Evolutionary conservation across 805 yeast species (phyloP), one percentile per base, ranked within the genome.

Genomic region (Brettanomyces nanus): DNA sequence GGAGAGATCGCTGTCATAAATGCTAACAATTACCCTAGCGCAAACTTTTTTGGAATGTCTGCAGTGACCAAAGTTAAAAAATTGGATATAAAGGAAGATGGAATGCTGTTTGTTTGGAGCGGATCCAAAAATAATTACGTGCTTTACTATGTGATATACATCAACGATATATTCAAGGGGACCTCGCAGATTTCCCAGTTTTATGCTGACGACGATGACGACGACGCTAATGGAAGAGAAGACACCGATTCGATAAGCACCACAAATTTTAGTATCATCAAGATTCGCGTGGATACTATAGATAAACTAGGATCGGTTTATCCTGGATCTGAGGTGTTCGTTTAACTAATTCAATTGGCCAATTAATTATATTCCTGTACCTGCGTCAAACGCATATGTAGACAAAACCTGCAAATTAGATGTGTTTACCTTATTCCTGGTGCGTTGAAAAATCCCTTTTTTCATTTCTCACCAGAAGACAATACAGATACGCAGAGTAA

Each of bases 61-160:
- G 17, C 38, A 13, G 22, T 36, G 1, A 41, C 42, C 6, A 40
- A 27, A 10, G 18, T 40, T 4, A 35, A 36, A 4, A 23, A 23
- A 13, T 10, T 19, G 11, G 6, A 36, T 14, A 36, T 30, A 1
- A 32, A 38, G 9, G 37, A 31, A 15, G 35, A 37, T 9, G 26
- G 41, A 2, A 22, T 46, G 6, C 41, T 53, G 2, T 31, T 53
- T 15, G 35, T 46, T 15, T 50, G 56, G 46, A 17, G 31, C 15
- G 31, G 23, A 6, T 52, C 47, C 14, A 40, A 40, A 6, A 48
- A 37, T 5, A 37, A 36, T 5, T 42, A 39, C 3, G 43, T 48
- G 3, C 34, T 54, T 4, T 53, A 58, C 38, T 62, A 63, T 54
- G 17, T 59, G 10, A 42, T 63, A 2, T 63, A 45, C 39, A 43